These are phyloP conservation scores for Rhizoclosmatium sp. DNA, from an alignment of 192 early-diverging fungal species.

Conservation along the genomic window DNA sequence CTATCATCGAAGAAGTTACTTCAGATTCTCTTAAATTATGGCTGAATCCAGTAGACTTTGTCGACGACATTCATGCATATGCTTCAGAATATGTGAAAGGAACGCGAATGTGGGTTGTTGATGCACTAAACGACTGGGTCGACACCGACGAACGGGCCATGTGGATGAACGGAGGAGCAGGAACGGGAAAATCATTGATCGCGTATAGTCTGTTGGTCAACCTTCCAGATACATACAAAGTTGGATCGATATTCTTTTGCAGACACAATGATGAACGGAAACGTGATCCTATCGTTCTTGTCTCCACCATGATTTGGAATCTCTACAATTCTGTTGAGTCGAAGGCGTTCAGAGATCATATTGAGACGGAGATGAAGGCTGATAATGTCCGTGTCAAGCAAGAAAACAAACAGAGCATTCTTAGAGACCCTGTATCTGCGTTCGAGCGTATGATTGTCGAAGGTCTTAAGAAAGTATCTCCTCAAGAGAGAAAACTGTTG, in stretches of 20 bases:
- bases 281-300: constrained; percentile 7
- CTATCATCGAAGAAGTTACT: background rate
- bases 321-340: background rate
- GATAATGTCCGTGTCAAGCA: background rate
- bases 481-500: constrained; percentile 3
- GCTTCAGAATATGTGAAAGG: constrained; percentile 11
- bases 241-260: constrained; percentile 44
- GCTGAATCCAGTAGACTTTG: constrained; percentile 32
- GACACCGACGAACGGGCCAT: constrained; percentile 4
- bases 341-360: background rate
- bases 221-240: constrained; percentile 24
- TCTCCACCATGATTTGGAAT: constrained; percentile 15
- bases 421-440: background rate
- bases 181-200: constrained; percentile 27
- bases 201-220: background rate
- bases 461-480: background rate
- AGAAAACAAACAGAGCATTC: background rate
- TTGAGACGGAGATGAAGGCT: background rate
- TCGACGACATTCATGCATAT: constrained; percentile 17
- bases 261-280: constrained; percentile 35
- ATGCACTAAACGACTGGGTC: background rate
- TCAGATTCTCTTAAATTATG: background rate
- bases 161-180: constrained; percentile 20
- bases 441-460: background rate
- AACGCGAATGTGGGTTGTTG: constrained; percentile 19